Evolutionary conservation across 2,329 filamentous ascomycete genomes (phyloP).

Genomic region (Daldinia sp.): DNA sequence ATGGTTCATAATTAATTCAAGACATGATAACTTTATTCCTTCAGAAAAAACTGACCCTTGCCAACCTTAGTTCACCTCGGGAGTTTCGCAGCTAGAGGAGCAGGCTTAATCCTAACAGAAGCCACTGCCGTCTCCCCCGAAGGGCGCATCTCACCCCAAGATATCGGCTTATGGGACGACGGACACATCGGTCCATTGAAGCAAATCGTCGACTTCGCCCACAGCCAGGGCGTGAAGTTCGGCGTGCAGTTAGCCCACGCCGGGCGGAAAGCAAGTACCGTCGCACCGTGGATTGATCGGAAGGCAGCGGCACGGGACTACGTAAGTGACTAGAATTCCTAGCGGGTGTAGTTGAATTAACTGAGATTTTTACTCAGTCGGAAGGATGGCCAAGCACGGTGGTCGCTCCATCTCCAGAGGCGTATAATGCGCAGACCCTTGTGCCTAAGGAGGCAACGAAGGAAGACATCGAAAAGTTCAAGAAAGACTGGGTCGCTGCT

Average conservation of each 20-base stretch:
- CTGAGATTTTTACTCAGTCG: too few relatives aligned
- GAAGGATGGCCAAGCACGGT: slow-evolving; percentile 46
- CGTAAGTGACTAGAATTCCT: too few relatives aligned
- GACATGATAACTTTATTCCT: too few relatives aligned
- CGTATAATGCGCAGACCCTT: slow-evolving; percentile 40
- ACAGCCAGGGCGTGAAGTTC: slow-evolving; percentile 42
- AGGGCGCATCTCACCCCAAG: slow-evolving; percentile 49
- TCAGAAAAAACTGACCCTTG: neutral
- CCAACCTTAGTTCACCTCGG: slow-evolving; percentile 47
- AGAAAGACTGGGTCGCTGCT: slow-evolving; percentile 46
- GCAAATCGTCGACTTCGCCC: slow-evolving; percentile 44
- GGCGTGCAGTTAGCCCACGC: slow-evolving; percentile 47
- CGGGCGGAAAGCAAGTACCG: slow-evolving; percentile 44
- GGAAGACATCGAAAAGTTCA: slow-evolving; percentile 47
- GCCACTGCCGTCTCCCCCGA: slow-evolving; percentile 44
- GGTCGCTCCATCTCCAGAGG: slow-evolving; percentile 41
- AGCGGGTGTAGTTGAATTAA: too few relatives aligned
- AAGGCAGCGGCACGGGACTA: slow-evolving; percentile 34
- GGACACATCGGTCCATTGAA: slow-evolving; percentile 46
- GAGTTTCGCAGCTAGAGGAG: slow-evolving; percentile 49
- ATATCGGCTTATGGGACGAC: slow-evolving; percentile 41
- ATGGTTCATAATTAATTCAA: neutral
- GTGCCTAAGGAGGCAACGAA: slow-evolving; percentile 45
- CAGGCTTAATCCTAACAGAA: slow-evolving; percentile 46
- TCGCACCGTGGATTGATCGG: slow-evolving; percentile 37